phyloP scores from a whole-genome alignment of 2,329 filamentous ascomycete genomes.

The Raffaelea albimanens region DNA sequence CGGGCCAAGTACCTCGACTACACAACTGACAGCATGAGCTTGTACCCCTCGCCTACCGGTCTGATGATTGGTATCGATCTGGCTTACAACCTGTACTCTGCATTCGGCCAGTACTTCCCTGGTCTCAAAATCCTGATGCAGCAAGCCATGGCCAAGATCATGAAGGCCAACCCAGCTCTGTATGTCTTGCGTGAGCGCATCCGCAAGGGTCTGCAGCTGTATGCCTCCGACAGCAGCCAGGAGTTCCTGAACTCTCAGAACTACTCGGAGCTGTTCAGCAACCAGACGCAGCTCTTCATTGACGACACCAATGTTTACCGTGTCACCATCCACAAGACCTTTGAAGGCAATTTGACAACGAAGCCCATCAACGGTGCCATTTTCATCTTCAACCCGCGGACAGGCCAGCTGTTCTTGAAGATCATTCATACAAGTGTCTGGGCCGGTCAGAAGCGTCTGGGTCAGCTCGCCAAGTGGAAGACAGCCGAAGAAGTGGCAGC shows the following conservation, averaged over 20 bases:
- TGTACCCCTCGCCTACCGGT: constrained; percentile 93
- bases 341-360: constrained; percentile 96
- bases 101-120: constrained; percentile 97
- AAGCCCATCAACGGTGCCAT: constrained; percentile 99
- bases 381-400: constrained; percentile 99
- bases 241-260: constrained; percentile 99
- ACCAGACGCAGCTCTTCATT: constrained; percentile 97
- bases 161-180: constrained; percentile 96
- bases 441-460: constrained; percentile 98
- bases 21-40: constrained; percentile 96
- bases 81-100: constrained; percentile 96
- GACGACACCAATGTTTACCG: constrained; percentile 99
- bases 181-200: constrained; percentile 98
- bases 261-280: constrained; percentile 98
- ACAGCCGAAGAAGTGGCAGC: constrained; percentile 99
- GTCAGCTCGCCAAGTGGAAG: constrained; percentile 98
- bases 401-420: constrained; percentile 94
- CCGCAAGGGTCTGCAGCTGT: constrained; percentile 92
- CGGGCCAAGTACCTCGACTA: constrained; percentile 98
- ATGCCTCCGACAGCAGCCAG: constrained; percentile 97
- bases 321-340: constrained; percentile 99
- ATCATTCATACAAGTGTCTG: constrained; percentile 99
- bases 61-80: constrained; percentile 97
- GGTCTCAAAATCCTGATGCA: constrained; percentile 91
- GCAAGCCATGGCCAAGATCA: constrained; percentile 98